Base-by-base conservation (phyloP, 495 filamentous ascomycete species). In the Trichocladium uniseriatum region DNA sequence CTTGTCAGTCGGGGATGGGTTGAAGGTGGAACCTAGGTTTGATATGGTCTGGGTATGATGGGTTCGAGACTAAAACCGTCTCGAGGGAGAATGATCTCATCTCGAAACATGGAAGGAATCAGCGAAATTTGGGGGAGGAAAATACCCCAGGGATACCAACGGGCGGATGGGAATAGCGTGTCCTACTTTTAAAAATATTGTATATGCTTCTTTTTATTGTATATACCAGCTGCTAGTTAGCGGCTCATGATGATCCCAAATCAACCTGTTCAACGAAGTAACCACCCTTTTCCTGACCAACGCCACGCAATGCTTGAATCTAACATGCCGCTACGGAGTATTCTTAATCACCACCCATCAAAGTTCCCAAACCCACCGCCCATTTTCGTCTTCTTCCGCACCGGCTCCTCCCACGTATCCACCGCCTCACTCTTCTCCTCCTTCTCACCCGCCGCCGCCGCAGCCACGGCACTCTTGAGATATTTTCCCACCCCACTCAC, bases 311-410 rank as follows among this genome's bases (percentile, higher is more conserved):
- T 49, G 47, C 47, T 28, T 27, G n/a, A n/a, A n/a, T n/a, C 14
- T 15, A 42, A 42, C 19, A n/a, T n/a, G n/a, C n/a, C n/a, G 38
- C 38, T 19, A 27, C 24, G 24, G 31, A 27, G 7, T 14, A 9
- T 21, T 42, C 27, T 16, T 16, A 16, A 15, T 53, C 56, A 91
- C 87, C 87, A 92, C 28, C 56, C 70, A 70, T 90, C 86, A 62
- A 98, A 96, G 69, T 96, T 92, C 13, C 92, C 92, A 75, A 96
- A 98, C 3, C 89, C 90, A 27, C 86, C 52, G 13, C 42, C 45
- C 18, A 13, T 72, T 62, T 88, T 94, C 8, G 68, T 57, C 68
- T 95, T 95, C 69, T 95, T 95, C 63, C 79, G 83, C 8, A 72
- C 76, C 29, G 86, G 87, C 55, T 86, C 82, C 49, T 79, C 71